phyloP scores from a whole-genome alignment of 208 protist genomes.

The Trichomonas tenax region DNA sequence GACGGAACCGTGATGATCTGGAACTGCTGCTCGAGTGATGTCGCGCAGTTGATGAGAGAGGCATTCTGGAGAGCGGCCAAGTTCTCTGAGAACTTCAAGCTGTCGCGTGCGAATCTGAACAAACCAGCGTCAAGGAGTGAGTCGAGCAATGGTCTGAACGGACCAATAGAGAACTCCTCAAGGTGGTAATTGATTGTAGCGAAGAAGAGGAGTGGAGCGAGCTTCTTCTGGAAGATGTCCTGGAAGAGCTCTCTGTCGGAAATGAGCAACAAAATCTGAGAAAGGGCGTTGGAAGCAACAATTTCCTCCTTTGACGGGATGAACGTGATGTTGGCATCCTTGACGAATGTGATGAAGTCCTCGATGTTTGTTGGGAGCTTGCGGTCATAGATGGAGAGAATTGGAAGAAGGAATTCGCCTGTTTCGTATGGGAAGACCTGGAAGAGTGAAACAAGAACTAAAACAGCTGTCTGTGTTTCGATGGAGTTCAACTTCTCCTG shows the following conservation, averaged over 20 bases:
- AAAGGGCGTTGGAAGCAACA: not conserved
- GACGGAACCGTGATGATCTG: not conserved
- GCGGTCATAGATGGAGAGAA: not conserved
- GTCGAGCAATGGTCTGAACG: not conserved
- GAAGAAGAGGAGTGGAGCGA: not conserved
- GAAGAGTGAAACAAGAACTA: not conserved
- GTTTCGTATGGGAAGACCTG: not conserved
- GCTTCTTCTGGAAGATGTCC: not conserved
- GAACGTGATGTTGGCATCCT: not conserved
- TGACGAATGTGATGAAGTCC: not conserved
- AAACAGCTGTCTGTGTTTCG: not conserved
- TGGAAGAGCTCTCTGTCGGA: not conserved
- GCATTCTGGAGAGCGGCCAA: not conserved
- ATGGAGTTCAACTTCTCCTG: not conserved
- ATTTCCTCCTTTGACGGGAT: not conserved
- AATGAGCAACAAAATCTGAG: not conserved
- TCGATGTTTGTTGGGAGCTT: not conserved
- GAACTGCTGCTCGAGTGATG: not conserved
- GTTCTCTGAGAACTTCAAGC: not conserved
- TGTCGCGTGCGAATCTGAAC: not conserved
- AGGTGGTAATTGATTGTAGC: not conserved
- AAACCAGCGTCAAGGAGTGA: not conserved
- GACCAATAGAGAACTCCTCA: not conserved
- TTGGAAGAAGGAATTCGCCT: not conserved
- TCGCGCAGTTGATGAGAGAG: not conserved